Evolutionary conservation across 2,329 filamentous ascomycete genomes (phyloP).

Genomic region (Neonectria coccinea): DNA sequence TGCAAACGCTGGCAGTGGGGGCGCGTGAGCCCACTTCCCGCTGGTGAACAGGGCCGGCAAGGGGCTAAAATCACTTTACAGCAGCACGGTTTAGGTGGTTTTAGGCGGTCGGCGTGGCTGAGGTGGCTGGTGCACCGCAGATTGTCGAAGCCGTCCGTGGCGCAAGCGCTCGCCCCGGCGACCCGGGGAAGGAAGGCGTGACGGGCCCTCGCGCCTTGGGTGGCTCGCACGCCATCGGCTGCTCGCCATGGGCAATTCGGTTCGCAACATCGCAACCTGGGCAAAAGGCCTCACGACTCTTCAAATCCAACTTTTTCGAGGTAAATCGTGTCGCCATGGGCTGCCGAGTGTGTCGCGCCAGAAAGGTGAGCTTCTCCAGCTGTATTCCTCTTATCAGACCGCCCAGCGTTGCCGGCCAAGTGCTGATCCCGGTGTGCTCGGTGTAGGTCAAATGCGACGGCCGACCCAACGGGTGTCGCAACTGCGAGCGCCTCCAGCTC

Average conservation of each 20-base stretch:
- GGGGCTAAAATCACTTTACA: background rate
- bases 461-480: conserved; percentile 56
- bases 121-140: conserved; percentile 22
- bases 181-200: conserved; percentile 31
- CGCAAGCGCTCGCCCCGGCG: conserved; percentile 33
- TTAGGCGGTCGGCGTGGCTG: conserved; percentile 12
- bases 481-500: conserved; percentile 57
- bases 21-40: conserved; percentile 39
- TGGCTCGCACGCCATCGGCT: conserved; percentile 47
- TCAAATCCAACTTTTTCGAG: conserved; percentile 26
- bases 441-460: conserved; percentile 57
- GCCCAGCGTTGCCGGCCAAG: conserved; percentile 1
- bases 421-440: conserved; percentile 30
- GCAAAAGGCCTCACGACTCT: conserved; percentile 37
- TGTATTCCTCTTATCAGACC: conserved; percentile 9
- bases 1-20: conserved; percentile 27
- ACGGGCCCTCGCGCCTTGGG: conserved; percentile 43
- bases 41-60: background rate
- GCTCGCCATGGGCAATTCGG: conserved; percentile 45
- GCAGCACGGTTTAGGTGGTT: background rate
- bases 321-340: conserved; percentile 49
- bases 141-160: conserved; percentile 27
- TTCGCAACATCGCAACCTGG: conserved; percentile 33
- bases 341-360: conserved; percentile 55
- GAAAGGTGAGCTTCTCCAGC: conserved; percentile 49